A percentile compares a stretch with the other conserved stretches of the same genome.
These are phyloP conservation scores for Venturia carpophila DNA, from an alignment of 2,329 filamentous ascomycete species.

Conservation along the genomic window DNA sequence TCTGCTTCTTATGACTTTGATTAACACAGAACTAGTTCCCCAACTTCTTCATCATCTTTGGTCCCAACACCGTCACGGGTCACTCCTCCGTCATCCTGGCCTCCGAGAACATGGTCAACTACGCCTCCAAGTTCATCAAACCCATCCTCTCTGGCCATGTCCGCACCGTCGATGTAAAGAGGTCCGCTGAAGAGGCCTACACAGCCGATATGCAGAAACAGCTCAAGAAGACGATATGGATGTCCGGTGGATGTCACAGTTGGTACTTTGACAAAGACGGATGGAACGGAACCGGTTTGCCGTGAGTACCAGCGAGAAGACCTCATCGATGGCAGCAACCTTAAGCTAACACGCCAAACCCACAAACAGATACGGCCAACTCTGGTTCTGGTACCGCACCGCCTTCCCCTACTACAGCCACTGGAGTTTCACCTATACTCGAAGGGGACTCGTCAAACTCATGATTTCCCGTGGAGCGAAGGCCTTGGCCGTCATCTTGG, in stretches of 20 bases:
- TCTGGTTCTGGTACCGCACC: conserved; percentile 44
- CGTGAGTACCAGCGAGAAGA: conserved; percentile 25
- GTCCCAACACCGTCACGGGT: conserved; percentile 56
- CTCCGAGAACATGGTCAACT: conserved; percentile 54
- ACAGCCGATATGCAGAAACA: conserved; percentile 40
- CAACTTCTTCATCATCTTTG: conserved; percentile 57
- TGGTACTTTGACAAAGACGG: conserved; percentile 43
- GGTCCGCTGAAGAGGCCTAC: conserved; percentile 41
- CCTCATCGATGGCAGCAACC: too few species aligned
- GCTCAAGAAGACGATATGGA: conserved; percentile 42
- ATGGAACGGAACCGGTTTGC: conserved; percentile 41
- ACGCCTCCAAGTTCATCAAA: conserved; percentile 51
- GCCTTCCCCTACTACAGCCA: conserved; percentile 48
- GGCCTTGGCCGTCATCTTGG: background rate
- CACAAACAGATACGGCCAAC: conserved; percentile 43
- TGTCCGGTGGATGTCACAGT: conserved; percentile 38
- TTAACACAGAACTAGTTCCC: conserved; percentile 36
- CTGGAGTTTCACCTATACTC: conserved; percentile 46
- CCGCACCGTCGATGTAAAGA: conserved; percentile 41
- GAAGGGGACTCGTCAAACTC: conserved; percentile 36
- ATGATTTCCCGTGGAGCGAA: conserved; percentile 2
- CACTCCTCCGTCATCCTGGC: conserved; percentile 54
- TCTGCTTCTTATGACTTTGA: background rate
- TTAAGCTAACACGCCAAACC: conserved; percentile 20
- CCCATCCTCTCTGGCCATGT: conserved; percentile 43